Percentiles rank a stretch among this genome's conserved stretches.
These are phyloP conservation scores for Leptosphaerulina australis DNA, from an alignment of 2,329 filamentous ascomycete genomes.

Conservation along the genomic window DNA sequence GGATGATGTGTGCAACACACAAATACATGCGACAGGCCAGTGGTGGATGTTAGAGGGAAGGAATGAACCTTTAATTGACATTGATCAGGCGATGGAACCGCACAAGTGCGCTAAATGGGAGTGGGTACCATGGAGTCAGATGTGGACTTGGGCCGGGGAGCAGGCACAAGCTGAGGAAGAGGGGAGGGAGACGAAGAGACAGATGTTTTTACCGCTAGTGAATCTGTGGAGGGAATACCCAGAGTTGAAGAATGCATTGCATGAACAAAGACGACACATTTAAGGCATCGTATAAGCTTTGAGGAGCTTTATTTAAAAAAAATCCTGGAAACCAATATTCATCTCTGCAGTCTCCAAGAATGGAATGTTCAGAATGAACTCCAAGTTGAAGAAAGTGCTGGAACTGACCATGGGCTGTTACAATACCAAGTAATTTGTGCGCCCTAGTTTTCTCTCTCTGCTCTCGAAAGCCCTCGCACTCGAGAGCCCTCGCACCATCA, in stretches of 20 bases:
- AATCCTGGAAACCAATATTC: too few species aligned
- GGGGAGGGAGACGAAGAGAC: slow-evolving; percentile 34
- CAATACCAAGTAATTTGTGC: neutral
- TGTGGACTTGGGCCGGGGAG: slow-evolving; percentile 49
- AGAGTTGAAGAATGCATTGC: slow-evolving; percentile 33
- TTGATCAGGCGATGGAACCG: slow-evolving; percentile 50
- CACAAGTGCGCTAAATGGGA: slow-evolving; percentile 63
- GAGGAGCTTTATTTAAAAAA: too few species aligned
- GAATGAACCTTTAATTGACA: slow-evolving; percentile 10
- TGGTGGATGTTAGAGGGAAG: too few species aligned
- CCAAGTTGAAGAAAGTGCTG: too few species aligned
- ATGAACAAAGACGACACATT: too few species aligned
- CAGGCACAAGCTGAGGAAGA: slow-evolving; percentile 37
- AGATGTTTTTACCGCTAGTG: slow-evolving; percentile 57
- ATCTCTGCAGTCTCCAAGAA: too few species aligned
- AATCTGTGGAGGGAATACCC: slow-evolving; percentile 50
- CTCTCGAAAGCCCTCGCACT: too few species aligned
- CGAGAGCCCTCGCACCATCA: slow-evolving; percentile 3
- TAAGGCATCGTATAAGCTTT: too few species aligned
- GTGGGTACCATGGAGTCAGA: slow-evolving; percentile 58
- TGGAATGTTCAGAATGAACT: too few species aligned
- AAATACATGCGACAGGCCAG: too few species aligned
- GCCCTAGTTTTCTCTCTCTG: neutral
- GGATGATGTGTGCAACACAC: too few species aligned
- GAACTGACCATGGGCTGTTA: too few species aligned